Evolutionary conservation across 139 green algal genomes (phyloP).

Genomic region (Tetraselmis chui): DNA sequence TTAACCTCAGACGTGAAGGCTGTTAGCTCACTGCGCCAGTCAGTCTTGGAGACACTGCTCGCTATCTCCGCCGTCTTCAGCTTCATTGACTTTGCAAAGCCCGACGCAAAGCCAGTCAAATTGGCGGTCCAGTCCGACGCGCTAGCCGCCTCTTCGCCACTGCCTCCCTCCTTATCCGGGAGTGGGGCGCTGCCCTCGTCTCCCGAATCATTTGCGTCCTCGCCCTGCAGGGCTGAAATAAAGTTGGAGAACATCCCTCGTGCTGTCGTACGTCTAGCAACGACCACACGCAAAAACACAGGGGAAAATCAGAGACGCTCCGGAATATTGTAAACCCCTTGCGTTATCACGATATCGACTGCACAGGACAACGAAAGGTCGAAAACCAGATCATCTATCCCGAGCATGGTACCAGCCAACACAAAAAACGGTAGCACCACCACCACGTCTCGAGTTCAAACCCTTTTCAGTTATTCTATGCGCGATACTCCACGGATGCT

Average conservation of each 20-base stretch:
- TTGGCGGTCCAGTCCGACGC: neutral
- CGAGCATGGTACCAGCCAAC: no score
- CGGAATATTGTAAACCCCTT: no score
- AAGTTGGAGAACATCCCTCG: neutral
- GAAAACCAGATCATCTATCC: no score
- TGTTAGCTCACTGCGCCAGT: constrained; percentile 64
- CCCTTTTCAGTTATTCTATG: no score
- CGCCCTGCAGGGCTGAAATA: neutral
- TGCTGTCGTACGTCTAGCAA: no score
- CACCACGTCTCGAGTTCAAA: no score
- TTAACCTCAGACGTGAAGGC: constrained; percentile 54
- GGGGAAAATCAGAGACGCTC: no score
- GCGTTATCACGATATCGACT: no score
- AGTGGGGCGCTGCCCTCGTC: neutral
- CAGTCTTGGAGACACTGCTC: constrained; percentile 45
- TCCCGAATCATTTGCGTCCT: neutral
- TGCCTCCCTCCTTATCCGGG: neutral
- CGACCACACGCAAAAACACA: no score
- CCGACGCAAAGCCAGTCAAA: neutral
- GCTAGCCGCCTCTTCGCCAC: neutral
- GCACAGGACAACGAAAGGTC: no score
- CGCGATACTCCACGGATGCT: no score
- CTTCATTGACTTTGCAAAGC: neutral
- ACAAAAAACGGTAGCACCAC: no score
- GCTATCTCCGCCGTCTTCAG: neutral